These are phyloP conservation scores for Aspergillus sp. DNA, from an alignment of 2,329 filamentous ascomycete genomes.

Conservation along the genomic window DNA sequence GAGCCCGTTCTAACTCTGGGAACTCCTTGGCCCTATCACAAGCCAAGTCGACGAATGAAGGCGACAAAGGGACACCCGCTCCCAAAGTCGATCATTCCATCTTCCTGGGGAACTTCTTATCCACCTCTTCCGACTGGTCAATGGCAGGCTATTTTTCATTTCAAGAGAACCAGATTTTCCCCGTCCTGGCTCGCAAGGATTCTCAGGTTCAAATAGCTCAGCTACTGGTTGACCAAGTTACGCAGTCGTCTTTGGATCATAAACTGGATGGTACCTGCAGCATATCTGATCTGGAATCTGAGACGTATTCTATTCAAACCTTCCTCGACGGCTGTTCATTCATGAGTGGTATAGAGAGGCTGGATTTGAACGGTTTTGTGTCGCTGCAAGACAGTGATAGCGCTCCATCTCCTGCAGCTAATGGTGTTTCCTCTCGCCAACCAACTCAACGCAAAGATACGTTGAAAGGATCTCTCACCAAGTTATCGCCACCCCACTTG, in stretches of 20 bases:
- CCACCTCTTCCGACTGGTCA: conserved; percentile 38
- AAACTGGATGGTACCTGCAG: conserved; percentile 24
- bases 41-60: conserved; percentile 20
- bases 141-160: conserved; percentile 40
- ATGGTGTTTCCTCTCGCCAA: conserved; percentile 14
- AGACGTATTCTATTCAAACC: conserved; percentile 21
- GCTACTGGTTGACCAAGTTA: conserved; percentile 42
- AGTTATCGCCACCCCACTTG: conserved; percentile 52
- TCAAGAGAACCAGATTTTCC: conserved; percentile 27
- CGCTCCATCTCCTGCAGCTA: conserved; percentile 12
- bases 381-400: conserved; percentile 27
- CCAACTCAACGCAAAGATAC: conserved; percentile 25
- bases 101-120: conserved; percentile 39
- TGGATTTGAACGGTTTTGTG: conserved; percentile 37
- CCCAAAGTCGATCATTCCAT: conserved; percentile 30
- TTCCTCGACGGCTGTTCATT: conserved; percentile 27
- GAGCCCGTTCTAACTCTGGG: conserved; percentile 30
- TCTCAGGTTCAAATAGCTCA: conserved; percentile 39
- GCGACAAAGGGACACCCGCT: conserved; percentile 17
- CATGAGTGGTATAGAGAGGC: conserved; percentile 28
- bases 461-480: conserved; percentile 35
- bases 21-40: conserved; percentile 28
- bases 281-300: conserved; percentile 27
- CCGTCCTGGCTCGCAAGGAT: conserved; percentile 33
- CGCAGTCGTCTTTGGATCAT: conserved; percentile 43